A percentile compares a stretch with the other conserved stretches of the same genome.
Evolutionary conservation across 768 basidiomycete species (phyloP).

Genomic region (Tylopilus vinaceipallidus): DNA sequence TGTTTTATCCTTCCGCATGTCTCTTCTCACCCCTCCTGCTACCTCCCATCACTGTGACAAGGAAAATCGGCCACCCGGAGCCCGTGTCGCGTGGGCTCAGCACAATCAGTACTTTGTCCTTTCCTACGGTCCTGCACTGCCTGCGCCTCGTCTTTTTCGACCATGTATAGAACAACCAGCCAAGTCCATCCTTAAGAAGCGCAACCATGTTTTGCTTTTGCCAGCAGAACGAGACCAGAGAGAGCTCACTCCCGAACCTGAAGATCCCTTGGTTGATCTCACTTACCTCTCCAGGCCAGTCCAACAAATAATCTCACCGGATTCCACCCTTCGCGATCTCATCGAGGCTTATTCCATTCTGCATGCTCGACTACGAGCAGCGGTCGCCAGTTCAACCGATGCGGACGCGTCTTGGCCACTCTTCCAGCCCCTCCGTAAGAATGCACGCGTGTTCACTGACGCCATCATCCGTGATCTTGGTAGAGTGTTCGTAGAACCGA

Average conservation of each 20-base stretch:
- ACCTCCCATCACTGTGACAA: conserved; percentile 58
- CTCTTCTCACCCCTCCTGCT: conserved; percentile 62
- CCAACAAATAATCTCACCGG: conserved; percentile 49
- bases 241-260: conserved; percentile 76
- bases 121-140: conserved; percentile 28
- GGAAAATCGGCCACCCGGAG: conserved; percentile 42
- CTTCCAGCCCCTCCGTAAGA: conserved; percentile 65
- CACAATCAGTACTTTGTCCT: conserved; percentile 48
- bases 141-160: conserved; percentile 26
- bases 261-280: conserved; percentile 59
- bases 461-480: conserved; percentile 69
- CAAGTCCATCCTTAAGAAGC: conserved; percentile 72
- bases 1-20: conserved; percentile 24
- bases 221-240: conserved; percentile 46
- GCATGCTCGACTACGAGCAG: conserved; percentile 57
- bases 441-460: conserved; percentile 48
- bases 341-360: conserved; percentile 76
- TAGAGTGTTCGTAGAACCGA: conserved; percentile 62
- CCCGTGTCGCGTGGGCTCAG: conserved; percentile 52
- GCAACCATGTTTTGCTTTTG: conserved; percentile 32
- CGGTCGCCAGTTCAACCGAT: conserved; percentile 43
- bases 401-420: conserved; percentile 66
- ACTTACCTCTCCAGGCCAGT: conserved; percentile 68
- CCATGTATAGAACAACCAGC: conserved; percentile 44
- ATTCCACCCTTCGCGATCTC: conserved; percentile 52